Conservation (phyloP, 306 rosid genomes). For the Erythrophleum fordii region DNA sequence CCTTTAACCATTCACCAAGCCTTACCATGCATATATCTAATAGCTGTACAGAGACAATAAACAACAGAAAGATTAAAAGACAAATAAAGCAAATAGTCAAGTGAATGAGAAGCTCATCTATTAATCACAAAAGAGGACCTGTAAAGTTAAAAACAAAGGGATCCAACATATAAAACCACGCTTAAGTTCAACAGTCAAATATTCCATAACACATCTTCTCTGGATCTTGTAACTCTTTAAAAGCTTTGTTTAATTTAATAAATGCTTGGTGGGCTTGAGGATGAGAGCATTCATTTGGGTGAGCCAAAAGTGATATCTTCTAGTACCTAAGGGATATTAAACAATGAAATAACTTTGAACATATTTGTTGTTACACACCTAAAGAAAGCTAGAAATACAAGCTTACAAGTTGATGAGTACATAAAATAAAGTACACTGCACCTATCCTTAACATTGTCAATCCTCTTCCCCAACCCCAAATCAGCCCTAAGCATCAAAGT, state of each 20-base stretch:
- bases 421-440: too few relatives aligned
- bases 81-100: slow-evolving; percentile 22
- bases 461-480: too few relatives aligned
- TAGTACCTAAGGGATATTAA: slow-evolving; percentile 64
- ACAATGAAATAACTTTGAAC: background rate
- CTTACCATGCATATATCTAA: background rate
- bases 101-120: background rate
- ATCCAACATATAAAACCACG: background rate
- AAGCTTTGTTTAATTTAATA: slow-evolving; percentile 84
- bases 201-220: background rate
- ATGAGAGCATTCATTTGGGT: slow-evolving; percentile 93
- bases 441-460: too few relatives aligned
- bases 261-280: slow-evolving; percentile 95
- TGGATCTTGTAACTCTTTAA: slow-evolving; percentile 83
- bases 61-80: background rate
- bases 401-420: background rate
- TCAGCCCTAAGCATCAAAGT: too few relatives aligned
- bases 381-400: too few relatives aligned
- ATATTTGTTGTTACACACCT: background rate
- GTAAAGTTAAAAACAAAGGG: background rate
- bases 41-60: background rate
- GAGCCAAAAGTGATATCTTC: slow-evolving; percentile 93
- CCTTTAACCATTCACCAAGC: background rate
- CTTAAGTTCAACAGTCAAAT: slow-evolving; percentile 18
- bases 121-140: background rate